phyloP scores from a whole-genome alignment of 371 early-diverging fungal genomes.

The Actinomucor elegans region DNA sequence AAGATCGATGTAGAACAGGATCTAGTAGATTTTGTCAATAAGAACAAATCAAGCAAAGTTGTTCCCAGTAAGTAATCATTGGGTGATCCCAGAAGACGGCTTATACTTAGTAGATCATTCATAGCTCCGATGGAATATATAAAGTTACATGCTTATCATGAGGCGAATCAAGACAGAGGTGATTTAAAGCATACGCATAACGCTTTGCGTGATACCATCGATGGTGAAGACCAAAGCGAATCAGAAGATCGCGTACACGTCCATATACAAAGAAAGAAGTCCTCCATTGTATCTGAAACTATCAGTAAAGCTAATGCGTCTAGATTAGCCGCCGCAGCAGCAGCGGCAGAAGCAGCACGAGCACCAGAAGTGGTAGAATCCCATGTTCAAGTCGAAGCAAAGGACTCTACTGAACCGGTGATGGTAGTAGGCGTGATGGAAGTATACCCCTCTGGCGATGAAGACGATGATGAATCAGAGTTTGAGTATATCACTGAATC shows the following conservation, averaged over 20 bases:
- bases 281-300: neutral
- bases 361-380: neutral
- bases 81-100: neutral
- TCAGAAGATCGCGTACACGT: slow-evolving; percentile 4
- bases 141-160: slow-evolving; percentile 20
- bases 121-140: slow-evolving; percentile 23
- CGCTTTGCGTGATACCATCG: neutral
- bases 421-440: slow-evolving; percentile 24
- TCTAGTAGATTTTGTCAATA: slow-evolving; percentile 12
- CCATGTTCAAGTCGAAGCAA: neutral
- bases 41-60: slow-evolving; percentile 14
- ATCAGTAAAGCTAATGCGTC: neutral
- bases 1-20: slow-evolving; percentile 11
- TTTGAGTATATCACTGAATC: slow-evolving; percentile 14
- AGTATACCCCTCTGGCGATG: slow-evolving; percentile 21
- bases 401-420: neutral
- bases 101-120: neutral
- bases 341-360: neutral
- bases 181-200: slow-evolving; percentile 7
- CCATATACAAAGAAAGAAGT: neutral
- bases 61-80: slow-evolving; percentile 18
- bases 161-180: slow-evolving; percentile 6
- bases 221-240: slow-evolving; percentile 17
- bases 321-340: neutral
- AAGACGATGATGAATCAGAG: slow-evolving; percentile 15